Evolutionary conservation across 352 stramenopile genomes (phyloP).

Genomic region (Globisporangium lucens): DNA sequence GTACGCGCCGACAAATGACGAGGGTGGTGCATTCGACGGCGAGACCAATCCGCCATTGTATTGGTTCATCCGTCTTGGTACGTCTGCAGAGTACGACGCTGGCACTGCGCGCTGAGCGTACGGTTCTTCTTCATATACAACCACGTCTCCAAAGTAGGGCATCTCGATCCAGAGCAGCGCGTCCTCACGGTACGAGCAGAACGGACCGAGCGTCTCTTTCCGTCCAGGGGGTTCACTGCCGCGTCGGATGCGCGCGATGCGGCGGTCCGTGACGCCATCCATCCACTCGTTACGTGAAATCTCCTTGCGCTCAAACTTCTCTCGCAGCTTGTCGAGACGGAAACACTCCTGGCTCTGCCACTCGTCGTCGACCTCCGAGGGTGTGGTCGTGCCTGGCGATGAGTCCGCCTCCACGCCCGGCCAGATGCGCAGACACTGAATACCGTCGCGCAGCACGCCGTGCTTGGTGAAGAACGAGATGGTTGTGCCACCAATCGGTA

Average conservation of each 20-base stretch:
- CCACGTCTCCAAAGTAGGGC: slow-evolving; percentile 89
- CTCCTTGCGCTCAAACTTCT: slow-evolving; percentile 88
- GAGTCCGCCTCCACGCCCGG: slow-evolving; percentile 66
- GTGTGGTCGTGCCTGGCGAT: slow-evolving; percentile 54
- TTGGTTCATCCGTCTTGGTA: slow-evolving; percentile 37
- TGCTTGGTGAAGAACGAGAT: slow-evolving; percentile 88
- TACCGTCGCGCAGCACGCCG: slow-evolving; percentile 80
- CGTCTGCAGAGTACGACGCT: slow-evolving; percentile 50
- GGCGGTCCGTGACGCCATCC: slow-evolving; percentile 85
- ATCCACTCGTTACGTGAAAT: slow-evolving; percentile 90
- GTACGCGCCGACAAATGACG: slow-evolving; percentile 37
- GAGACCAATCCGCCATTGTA: slow-evolving; percentile 25
- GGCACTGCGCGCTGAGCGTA: slow-evolving; percentile 77
- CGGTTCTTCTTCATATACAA: slow-evolving; percentile 91
- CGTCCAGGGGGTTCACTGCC: slow-evolving; percentile 68
- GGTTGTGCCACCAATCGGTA: slow-evolving; percentile 80
- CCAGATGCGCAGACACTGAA: slow-evolving; percentile 87
- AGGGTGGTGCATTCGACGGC: slow-evolving; percentile 8
- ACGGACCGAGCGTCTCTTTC: slow-evolving; percentile 69
- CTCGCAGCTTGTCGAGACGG: slow-evolving; percentile 81
- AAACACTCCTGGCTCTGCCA: slow-evolving; percentile 76
- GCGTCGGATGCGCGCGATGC: slow-evolving; percentile 80
- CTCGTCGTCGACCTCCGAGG: slow-evolving; percentile 71
- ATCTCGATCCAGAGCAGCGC: slow-evolving; percentile 87
- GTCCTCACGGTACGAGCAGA: slow-evolving; percentile 79